Base-by-base conservation (phyloP, 345 rosid genomes). In the Melaleuca alternifolia region DNA sequence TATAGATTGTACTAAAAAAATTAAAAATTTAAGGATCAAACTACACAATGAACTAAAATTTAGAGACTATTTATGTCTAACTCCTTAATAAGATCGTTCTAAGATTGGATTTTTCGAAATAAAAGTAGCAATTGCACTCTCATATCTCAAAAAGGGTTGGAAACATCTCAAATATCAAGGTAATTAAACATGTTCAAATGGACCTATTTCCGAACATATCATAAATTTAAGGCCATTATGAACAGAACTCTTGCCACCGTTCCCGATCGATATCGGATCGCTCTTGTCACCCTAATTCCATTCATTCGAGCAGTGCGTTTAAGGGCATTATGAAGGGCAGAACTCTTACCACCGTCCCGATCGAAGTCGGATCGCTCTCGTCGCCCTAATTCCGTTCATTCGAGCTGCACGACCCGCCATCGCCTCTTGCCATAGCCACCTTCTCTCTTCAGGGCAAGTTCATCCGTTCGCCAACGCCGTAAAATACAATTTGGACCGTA, bases 261-360 rank as follows among this genome's bases (percentile, higher is more conserved):
- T 2, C 7, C 1, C 4, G 9, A n/a, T 61, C 8, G 4, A 61
- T 18, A n/a, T n/a, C 18, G 0, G 0, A 9, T 13, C 37, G 4
- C 71, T 13, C 37, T 26, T 5, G 30, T 54, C 6, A 5, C 15
- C 62, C 14, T 57, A 11, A 28, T 15, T 11, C 2, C 6, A 8
- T 48, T 48, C 52, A n/a, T n/a, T n/a, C n/a, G n/a, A n/a, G n/a
- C n/a, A n/a, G n/a, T n/a, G n/a, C n/a, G 41, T 3, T 71, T 20
- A 18, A 37, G 24, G 13, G 13, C 24, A 71, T 37, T 65, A 6
- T 33, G 24, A 3, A 71, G 3, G 41, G 41, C 12, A 3, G 6
- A 71, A 33, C 13, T 9, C 24, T 33, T 1, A 24, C 3, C 10
- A 4, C 37, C 37, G 4, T 41, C 8, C 1, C 5, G 10, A 28